A percentile compares a stretch with the other conserved stretches of the same genome.
These are phyloP conservation scores for Coemansia sp. DNA, from an alignment of 192 early-diverging fungal genomes.

Conservation along the genomic window DNA sequence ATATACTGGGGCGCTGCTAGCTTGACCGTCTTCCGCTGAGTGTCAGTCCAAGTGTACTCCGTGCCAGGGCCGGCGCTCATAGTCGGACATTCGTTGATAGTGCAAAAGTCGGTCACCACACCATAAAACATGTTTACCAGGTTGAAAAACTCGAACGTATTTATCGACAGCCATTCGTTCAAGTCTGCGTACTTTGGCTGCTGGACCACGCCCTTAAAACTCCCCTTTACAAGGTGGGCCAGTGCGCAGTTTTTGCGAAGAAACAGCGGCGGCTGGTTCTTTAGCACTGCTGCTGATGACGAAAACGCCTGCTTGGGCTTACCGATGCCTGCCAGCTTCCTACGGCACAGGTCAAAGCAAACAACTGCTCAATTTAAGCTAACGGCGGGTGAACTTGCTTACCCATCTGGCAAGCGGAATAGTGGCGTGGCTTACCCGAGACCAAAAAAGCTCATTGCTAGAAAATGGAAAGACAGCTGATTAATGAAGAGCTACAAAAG, in stretches of 20 bases:
- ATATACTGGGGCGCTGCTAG: constrained; percentile 93
- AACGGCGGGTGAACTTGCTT: neutral
- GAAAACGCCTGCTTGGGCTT: constrained; percentile 43
- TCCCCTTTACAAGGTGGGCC: constrained; percentile 79
- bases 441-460: constrained; percentile 53
- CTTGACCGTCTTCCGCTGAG: constrained; percentile 73
- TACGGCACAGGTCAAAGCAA: constrained; percentile 5
- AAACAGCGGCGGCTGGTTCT: constrained; percentile 51
- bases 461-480: neutral
- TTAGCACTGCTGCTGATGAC: constrained; percentile 20
- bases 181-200: constrained; percentile 87
- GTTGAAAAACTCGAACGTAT: constrained; percentile 91
- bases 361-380: neutral
- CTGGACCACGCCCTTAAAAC: constrained; percentile 84
- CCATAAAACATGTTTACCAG: constrained; percentile 89
- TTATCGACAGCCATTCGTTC: constrained; percentile 92
- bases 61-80: constrained; percentile 80
- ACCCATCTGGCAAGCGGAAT: neutral
- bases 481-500: no score
- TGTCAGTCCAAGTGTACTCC: constrained; percentile 95
- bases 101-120: constrained; percentile 86
- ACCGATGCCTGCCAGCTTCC: constrained; percentile 50
- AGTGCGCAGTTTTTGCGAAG: constrained; percentile 71
- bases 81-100: constrained; percentile 70
- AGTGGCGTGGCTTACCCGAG: constrained; percentile 31